Conservation (phyloP, 73 alveolate genomes). For the Paramecium sonneborni region DNA sequence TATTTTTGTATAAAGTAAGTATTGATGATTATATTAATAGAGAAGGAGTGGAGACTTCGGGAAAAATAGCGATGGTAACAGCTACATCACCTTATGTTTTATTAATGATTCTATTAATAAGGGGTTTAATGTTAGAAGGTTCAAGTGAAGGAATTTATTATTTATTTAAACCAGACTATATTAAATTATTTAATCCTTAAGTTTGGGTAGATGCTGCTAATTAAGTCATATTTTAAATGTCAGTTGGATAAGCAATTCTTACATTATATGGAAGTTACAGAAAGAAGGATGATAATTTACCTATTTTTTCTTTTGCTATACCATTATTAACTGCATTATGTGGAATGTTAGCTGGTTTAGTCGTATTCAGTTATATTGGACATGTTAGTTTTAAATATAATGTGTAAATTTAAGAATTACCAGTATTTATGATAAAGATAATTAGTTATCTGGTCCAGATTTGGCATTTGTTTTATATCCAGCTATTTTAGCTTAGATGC, state of each 20-base stretch:
- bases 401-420: slow-evolving; percentile 56
- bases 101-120: slow-evolving; percentile 64
- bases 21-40: background rate
- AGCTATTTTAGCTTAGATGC: slow-evolving; percentile 66
- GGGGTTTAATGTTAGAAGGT: slow-evolving; percentile 73
- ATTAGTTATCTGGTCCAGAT: slow-evolving; percentile 69
- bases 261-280: slow-evolving; percentile 63
- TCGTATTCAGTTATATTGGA: slow-evolving; percentile 68
- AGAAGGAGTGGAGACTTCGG: slow-evolving; percentile 71
- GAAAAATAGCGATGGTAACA: slow-evolving; percentile 62
- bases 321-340: slow-evolving; percentile 65
- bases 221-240: slow-evolving; percentile 58
- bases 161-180: slow-evolving; percentile 65
- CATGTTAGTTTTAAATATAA: slow-evolving; percentile 33
- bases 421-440: background rate
- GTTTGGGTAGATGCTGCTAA: slow-evolving; percentile 75
- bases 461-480: slow-evolving; percentile 76
- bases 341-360: slow-evolving; percentile 65
- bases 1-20: slow-evolving; percentile 40
- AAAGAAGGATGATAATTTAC: background rate
- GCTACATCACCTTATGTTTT: slow-evolving; percentile 72
- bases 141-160: slow-evolving; percentile 61
- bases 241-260: slow-evolving; percentile 66
- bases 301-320: slow-evolving; percentile 38
- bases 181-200: slow-evolving; percentile 36